Base-by-base conservation (phyloP, 768 basidiomycete genomes). In the Lentinula lateritia region DNA sequence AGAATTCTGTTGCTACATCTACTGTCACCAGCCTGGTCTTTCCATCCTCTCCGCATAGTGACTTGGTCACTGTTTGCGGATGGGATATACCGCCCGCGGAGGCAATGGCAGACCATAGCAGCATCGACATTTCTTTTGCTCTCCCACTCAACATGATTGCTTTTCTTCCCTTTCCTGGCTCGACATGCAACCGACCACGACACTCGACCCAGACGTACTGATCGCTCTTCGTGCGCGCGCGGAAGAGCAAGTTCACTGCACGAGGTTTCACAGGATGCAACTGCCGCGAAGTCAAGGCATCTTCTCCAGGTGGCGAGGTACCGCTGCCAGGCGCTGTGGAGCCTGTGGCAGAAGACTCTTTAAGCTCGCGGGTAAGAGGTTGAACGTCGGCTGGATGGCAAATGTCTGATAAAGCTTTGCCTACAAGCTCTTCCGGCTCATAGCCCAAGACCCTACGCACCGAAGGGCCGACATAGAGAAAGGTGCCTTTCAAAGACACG, bases 141-240 rank as follows among this genome's bases (percentile, higher is more conserved):
- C 96, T 80, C 0, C 90, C 95, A 60, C 84, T 85, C n/a, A 99
- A 79, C 39, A 99, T 85, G 68, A 99, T 93, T 1, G 94, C 93
- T 74, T 98, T 97, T 41, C 94, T 79, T 0, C 94, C 94, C 69
- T 98, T 98, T 1, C 94, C 93, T 0, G 93, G 89, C 75, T 99
- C 96, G 60, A 92, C 83, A 67, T 95, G 90, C 43, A 98, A 79
- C 35, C 92, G 80, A 1, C 96, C 96, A n/a, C 88, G 80, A 54
- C 87, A 89, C 71, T 97, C 93, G 15, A 98, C 78, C 96, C 96
- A 99, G 18, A 94, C 82, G 73, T 89, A 95, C 1, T 64, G 39
- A 0, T 79, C 83, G 50, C 72, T 66, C 71, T 90, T 93, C 6
- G 88, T 83, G 35, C 81, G 79, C 7, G 92, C 90, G 2, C 96